These are phyloP conservation scores for Talaromyces sp. DNA, from an alignment of 2,329 filamentous ascomycete genomes.

Conservation along the genomic window DNA sequence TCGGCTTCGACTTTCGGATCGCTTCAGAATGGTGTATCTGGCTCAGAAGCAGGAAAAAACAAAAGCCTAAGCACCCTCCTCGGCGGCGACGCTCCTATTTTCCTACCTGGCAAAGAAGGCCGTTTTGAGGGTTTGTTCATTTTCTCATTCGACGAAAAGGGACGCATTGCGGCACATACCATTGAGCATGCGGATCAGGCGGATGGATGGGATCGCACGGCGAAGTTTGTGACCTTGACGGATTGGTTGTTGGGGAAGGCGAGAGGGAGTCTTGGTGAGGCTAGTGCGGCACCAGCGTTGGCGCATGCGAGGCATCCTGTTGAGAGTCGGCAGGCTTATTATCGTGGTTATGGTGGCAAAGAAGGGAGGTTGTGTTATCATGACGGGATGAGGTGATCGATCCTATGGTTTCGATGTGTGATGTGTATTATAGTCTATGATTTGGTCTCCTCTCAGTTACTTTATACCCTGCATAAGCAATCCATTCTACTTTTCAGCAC, in stretches of 20 bases:
- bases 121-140: conserved; percentile 90
- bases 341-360: background rate
- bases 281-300: conserved; percentile 25
- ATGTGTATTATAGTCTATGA: conserved; percentile 1
- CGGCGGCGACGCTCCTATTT: conserved; percentile 51
- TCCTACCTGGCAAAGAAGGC: conserved; percentile 57
- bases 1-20: background rate
- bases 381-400: background rate
- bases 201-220: conserved; percentile 76
- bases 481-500: background rate
- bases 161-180: conserved; percentile 78
- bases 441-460: background rate
- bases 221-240: conserved; percentile 83
- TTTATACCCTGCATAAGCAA: conserved; percentile 11
- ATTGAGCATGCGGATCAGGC: conserved; percentile 91
- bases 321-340: background rate
- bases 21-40: background rate
- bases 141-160: conserved; percentile 89
- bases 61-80: conserved; percentile 47
- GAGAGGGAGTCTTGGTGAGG: conserved; percentile 42
- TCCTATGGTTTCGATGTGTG: background rate
- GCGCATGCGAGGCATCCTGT: background rate
- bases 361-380: background rate
- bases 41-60: conserved; percentile 34
- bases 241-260: conserved; percentile 90